Evolutionary conservation across 164 flowering plant species (phyloP).

Genomic region (Cinnamomum chago): DNA sequence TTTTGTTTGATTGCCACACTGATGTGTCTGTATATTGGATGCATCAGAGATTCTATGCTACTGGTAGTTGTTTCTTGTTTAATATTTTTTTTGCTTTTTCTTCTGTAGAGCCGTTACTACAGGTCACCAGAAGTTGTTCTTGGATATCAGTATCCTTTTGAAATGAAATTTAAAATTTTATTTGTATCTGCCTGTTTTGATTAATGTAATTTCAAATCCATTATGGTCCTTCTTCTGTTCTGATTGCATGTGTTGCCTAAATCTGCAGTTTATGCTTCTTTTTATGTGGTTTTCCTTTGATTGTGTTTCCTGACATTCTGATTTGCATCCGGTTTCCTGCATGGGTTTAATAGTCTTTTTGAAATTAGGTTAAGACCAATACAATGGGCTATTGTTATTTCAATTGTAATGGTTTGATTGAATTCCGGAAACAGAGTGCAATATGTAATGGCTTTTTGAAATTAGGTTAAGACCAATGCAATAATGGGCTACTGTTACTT

Average conservation of each 20-base stretch:
- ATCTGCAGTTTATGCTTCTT: too few species aligned
- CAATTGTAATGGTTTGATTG: not conserved
- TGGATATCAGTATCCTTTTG: conserved; percentile 95
- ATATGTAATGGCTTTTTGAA: not conserved
- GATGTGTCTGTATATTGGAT: not conserved
- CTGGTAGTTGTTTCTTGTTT: not conserved
- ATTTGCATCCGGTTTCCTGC: too few species aligned
- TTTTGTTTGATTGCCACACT: not conserved
- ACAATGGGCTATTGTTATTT: not conserved
- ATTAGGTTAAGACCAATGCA: too few species aligned
- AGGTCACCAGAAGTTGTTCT: conserved; percentile 99
- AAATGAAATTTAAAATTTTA: not conserved
- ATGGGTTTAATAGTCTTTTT: not conserved
- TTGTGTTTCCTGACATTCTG: not conserved
- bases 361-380: too few species aligned
- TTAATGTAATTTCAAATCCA: not conserved
- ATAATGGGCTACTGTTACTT: not conserved
- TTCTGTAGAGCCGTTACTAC: conserved; percentile 94
- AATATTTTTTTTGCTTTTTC: conserved; percentile 10
- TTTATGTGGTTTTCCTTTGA: not conserved
- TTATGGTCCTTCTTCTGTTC: not conserved
- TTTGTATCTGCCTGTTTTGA: not conserved
- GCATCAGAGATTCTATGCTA: not conserved
- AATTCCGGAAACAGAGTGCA: not conserved
- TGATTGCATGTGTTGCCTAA: too few species aligned